Conservation (phyloP, 169 alveolate species). For the Eimeria necatrix region DNA sequence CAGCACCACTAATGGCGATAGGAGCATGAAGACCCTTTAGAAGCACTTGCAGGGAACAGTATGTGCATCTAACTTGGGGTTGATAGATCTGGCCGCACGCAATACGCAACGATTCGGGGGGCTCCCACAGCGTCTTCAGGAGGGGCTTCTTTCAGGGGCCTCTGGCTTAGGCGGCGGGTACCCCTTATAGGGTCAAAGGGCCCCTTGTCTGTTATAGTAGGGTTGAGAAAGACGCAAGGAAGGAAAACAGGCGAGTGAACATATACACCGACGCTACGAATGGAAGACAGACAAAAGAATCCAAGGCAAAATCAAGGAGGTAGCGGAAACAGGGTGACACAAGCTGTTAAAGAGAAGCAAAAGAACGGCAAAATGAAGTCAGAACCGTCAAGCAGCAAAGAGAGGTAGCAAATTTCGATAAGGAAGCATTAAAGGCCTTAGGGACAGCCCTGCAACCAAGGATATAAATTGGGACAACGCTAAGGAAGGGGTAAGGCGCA, state of each 20-base stretch:
- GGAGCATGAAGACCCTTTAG: not conserved
- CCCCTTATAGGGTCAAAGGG: slow-evolving; percentile 48
- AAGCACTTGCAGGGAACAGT: slow-evolving; percentile 4
- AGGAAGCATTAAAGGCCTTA: no score
- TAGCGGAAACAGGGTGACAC: not conserved
- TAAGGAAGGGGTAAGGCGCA: no score
- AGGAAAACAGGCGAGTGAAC: no score
- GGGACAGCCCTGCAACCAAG: no score
- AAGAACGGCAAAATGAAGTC: no score
- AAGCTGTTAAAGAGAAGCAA: no score
- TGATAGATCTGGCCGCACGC: not conserved
- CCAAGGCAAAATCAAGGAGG: not conserved
- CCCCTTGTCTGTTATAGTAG: not conserved
- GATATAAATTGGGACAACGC: no score
- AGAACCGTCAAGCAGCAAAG: no score
- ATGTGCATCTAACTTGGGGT: not conserved
- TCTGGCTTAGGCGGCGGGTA: not conserved
- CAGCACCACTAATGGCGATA: not conserved
- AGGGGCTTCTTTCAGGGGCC: not conserved
- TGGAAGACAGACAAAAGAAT: not conserved
- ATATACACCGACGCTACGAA: not conserved
- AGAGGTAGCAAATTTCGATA: no score
- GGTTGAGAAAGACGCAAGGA: no score
- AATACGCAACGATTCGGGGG: slow-evolving; percentile 34
- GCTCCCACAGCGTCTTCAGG: slow-evolving; percentile 22